Base-by-base conservation (phyloP, 768 basidiomycete genomes). In the Asterophora lycoperdoides region DNA sequence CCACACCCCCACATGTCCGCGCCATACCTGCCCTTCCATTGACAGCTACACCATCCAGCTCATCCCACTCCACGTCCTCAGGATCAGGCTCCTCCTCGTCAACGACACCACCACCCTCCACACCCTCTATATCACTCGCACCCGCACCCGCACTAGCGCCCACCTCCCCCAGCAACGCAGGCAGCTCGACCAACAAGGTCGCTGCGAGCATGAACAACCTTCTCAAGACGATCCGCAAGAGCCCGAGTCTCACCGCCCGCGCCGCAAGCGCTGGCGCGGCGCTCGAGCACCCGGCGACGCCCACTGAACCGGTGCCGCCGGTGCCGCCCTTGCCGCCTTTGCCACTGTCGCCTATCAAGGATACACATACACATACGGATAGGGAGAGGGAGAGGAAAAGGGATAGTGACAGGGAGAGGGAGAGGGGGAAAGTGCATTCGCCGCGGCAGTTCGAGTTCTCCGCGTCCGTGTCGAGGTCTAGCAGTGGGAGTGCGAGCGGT, bases 71-170 rank as follows among this genome's bases (percentile, higher is more conserved):
- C n/a, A 23, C 38, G 17, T 13, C 23, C 55, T 37, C 59, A n/a
- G n/a, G n/a, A n/a, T n/a, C n/a, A n/a, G n/a, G n/a, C 56, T 49
- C 58, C 52, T 46, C 66, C 45, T 56, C 62, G 35, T 56, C 62
- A 29, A 40, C 54, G 19, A 62, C 58, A 48, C 59, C 57, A 32
- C 46, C 49, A 10, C 50, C 58, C 9, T 51, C 53, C 52, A 54
- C 42, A 52, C 64, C 37, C 48, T 54, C 51, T 2, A 37, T 42
- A 9, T 20, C 40, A 5, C 8, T n/a, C 19, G 39, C 52, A 42
- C 44, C 49, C 8, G 32, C 44, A 2, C 23, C 44, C 29, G 39
- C 53, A 59, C 13, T 45, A 48, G 18, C 19, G 17, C 29, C 5
- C n/a, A n/a, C n/a, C n/a, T n/a, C n/a, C n/a, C n/a, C n/a, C n/a